Evolutionary conservation across 495 filamentous ascomycete genomes (phyloP).

Genomic region (Neurospora sp.): DNA sequence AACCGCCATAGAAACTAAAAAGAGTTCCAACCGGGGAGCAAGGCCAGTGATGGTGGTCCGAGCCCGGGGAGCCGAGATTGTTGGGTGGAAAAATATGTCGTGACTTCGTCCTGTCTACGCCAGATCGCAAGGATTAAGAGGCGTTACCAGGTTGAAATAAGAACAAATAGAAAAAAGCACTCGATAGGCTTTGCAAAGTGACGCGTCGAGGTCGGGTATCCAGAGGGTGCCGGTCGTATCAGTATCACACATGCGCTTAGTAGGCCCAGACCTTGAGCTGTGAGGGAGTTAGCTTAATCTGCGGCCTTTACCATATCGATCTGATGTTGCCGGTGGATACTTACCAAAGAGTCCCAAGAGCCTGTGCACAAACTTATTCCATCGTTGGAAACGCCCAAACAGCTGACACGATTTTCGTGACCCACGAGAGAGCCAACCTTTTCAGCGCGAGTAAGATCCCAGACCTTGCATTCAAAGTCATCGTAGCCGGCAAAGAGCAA

Average conservation of each 20-base stretch:
- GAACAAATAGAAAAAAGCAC: conserved; percentile 21
- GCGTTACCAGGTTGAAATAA: conserved; percentile 35
- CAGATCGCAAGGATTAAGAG: conserved; percentile 34
- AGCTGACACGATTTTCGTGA: conserved; percentile 98
- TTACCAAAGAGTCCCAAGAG: conserved; percentile 97
- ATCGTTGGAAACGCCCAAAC: conserved; percentile 95
- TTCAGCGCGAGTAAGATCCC: conserved; percentile 94
- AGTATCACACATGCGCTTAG: conserved; percentile 21
- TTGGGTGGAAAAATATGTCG: conserved; percentile 36
- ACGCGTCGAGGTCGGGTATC: conserved; percentile 21
- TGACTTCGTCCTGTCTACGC: conserved; percentile 46
- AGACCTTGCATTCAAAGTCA: conserved; percentile 99
- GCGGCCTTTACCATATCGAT: not conserved
- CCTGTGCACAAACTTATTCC: conserved; percentile 98
- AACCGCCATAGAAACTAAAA: conserved; percentile 7
- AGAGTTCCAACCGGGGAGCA: not conserved
- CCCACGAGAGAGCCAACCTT: conserved; percentile 93
- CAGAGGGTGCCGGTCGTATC: conserved; percentile 17
- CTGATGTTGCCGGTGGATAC: conserved; percentile 21
- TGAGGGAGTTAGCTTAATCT: conserved; percentile 18
- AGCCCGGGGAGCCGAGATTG: conserved; percentile 21
- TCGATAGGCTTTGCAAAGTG: conserved; percentile 22
- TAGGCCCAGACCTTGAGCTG: conserved; percentile 87
- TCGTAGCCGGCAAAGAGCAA: conserved; percentile 97
- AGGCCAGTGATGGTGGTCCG: conserved; percentile 10